Evolutionary conservation across 768 basidiomycete species (phyloP).

Genomic region (Mycena kentingensis): DNA sequence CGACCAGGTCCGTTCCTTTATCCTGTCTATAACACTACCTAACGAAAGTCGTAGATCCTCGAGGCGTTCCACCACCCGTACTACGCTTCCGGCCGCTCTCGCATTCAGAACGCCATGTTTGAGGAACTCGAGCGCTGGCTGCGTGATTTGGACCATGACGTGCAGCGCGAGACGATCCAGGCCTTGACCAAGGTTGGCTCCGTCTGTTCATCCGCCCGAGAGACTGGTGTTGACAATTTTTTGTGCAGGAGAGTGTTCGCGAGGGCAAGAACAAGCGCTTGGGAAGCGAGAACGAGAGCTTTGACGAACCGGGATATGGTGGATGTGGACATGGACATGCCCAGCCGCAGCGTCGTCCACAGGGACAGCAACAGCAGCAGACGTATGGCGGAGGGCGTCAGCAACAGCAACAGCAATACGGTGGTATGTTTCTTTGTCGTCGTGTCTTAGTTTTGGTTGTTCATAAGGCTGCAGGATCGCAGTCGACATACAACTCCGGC

Average conservation of each 20-base stretch:
- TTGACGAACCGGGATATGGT: conserved; percentile 43
- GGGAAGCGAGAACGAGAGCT: conserved; percentile 45
- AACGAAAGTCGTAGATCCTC: conserved; percentile 42
- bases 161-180: conserved; percentile 45
- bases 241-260: conserved; percentile 51
- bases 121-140: conserved; percentile 57
- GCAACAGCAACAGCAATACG: conserved; percentile 11
- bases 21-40: not conserved
- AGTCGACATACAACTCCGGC: too few relatives aligned
- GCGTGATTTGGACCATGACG: conserved; percentile 46
- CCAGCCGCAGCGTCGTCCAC: conserved; percentile 11
- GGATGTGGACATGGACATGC: conserved; percentile 34
- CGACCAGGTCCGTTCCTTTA: conserved; percentile 37
- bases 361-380: conserved; percentile 2
- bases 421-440: too few relatives aligned
- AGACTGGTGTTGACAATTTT: not conserved
- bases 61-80: conserved; percentile 74
- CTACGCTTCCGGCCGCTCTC: conserved; percentile 54
- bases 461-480: too few relatives aligned
- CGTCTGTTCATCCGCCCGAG: not conserved
- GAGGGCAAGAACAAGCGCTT: conserved; percentile 59
- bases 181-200: conserved; percentile 53
- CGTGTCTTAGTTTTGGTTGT: too few relatives aligned
- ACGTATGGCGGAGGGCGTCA: conserved; percentile 7
- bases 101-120: conserved; percentile 64